Conservation (phyloP, 2,329 filamentous ascomycete genomes). For the Fusarium nurragi region DNA sequence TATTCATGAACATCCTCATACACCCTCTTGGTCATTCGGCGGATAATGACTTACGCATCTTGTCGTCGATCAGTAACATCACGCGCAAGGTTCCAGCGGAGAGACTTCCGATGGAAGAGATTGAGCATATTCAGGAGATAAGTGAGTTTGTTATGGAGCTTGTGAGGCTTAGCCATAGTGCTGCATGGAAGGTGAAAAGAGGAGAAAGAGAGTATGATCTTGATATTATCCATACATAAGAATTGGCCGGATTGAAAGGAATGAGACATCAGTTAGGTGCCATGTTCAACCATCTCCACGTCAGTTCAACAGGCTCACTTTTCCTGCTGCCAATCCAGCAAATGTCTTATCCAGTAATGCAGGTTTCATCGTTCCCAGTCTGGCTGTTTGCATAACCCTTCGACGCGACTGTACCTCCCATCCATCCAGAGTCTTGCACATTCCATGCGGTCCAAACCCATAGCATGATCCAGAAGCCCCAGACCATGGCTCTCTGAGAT, state of each 20-base stretch:
- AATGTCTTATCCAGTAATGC: conserved; percentile 44
- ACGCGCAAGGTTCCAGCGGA: conserved; percentile 30
- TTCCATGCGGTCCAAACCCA: conserved; percentile 53
- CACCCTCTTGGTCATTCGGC: conserved; percentile 28
- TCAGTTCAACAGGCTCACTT: conserved; percentile 53
- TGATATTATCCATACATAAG: conserved; percentile 27
- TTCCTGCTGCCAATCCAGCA: conserved; percentile 42
- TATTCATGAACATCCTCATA: conserved; percentile 35
- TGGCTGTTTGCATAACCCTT: conserved; percentile 21
- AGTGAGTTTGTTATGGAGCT: conserved; percentile 37
- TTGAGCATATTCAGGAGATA: conserved; percentile 34
- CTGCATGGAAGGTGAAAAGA: conserved; percentile 31
- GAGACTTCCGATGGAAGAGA: conserved; percentile 29
- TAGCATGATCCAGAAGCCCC: not conserved
- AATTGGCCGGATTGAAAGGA: not conserved
- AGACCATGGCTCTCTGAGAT: conserved; percentile 50
- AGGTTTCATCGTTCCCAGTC: conserved; percentile 35
- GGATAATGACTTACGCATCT: conserved; percentile 27
- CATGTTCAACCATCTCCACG: too few relatives aligned
- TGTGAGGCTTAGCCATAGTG: conserved; percentile 31
- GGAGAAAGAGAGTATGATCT: conserved; percentile 33
- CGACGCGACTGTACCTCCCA: conserved; percentile 24
- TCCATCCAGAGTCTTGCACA: conserved; percentile 45
- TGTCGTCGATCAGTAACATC: conserved; percentile 32
- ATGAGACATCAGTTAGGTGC: not conserved